Percentiles rank a stretch among this genome's conserved stretches.
These are phyloP conservation scores for Musa schizocarpa DNA, from an alignment of 176 grass and related monocot genomes.

Conservation along the genomic window DNA sequence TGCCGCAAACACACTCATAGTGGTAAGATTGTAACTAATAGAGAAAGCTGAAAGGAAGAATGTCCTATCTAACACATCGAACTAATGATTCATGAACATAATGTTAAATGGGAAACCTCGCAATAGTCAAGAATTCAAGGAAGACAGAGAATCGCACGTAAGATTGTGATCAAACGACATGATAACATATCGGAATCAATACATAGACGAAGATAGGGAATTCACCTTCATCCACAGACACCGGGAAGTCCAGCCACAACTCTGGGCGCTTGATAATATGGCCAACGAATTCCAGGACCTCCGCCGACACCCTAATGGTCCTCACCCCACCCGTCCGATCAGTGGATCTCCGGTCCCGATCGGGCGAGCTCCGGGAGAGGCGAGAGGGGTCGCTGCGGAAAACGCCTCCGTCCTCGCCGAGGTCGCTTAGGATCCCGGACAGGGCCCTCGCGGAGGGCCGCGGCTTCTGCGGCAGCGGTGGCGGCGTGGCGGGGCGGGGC, in stretches of 20 bases:
- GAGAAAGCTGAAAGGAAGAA: too few relatives aligned
- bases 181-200: too few relatives aligned
- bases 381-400: conserved; percentile 50
- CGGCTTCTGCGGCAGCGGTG: conserved; percentile 4
- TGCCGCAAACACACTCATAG: too few relatives aligned
- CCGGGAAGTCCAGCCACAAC: conserved; percentile 11
- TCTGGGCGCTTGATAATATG: conserved; percentile 18
- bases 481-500: conserved; percentile 17
- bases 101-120: too few relatives aligned
- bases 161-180: too few relatives aligned
- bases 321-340: neutral
- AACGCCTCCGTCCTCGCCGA: conserved; percentile 69
- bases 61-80: too few relatives aligned
- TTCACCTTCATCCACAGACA: conserved; percentile 11
- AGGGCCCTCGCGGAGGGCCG: conserved; percentile 25
- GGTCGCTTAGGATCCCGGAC: conserved; percentile 66
- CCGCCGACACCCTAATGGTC: neutral
- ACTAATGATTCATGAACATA: too few relatives aligned
- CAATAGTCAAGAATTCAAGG: too few relatives aligned
- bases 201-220: neutral
- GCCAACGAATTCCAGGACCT: conserved; percentile 11
- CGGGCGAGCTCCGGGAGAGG: conserved; percentile 17
- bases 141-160: too few relatives aligned
- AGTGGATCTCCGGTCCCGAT: neutral
- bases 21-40: too few relatives aligned